A percentile compares a stretch with the other conserved stretches of the same genome.
Conservation (phyloP, 2,329 filamentous ascomycete species). For the Zymoseptoria ardabiliae region DNA sequence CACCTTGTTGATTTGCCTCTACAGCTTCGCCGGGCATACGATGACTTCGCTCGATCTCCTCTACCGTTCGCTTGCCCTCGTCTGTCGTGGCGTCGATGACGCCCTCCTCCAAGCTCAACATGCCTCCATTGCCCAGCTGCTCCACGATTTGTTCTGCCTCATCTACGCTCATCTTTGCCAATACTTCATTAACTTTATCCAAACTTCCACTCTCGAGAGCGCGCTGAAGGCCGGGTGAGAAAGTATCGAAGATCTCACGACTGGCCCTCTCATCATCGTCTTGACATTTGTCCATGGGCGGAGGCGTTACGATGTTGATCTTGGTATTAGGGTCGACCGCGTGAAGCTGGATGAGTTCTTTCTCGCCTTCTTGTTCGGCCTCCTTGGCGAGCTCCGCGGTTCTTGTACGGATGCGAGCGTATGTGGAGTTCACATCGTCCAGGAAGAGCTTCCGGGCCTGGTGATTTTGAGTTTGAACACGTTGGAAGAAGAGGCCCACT, state of each 20-base stretch:
- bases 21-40: slow-evolving; percentile 63
- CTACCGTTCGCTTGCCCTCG: slow-evolving; percentile 30
- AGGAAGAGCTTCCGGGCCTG: slow-evolving; percentile 85
- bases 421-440: slow-evolving; percentile 88
- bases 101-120: slow-evolving; percentile 83
- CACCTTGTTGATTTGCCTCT: slow-evolving; percentile 19
- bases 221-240: slow-evolving; percentile 70
- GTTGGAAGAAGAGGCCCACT: slow-evolving; percentile 89
- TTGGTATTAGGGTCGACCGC: slow-evolving; percentile 81
- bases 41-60: slow-evolving; percentile 57
- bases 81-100: slow-evolving; percentile 76
- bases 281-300: slow-evolving; percentile 66
- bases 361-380: slow-evolving; percentile 53
- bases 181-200: slow-evolving; percentile 79
- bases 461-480: slow-evolving; percentile 82
- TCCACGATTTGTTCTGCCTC: slow-evolving; percentile 81
- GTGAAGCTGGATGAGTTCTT: slow-evolving; percentile 96
- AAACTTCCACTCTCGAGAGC: slow-evolving; percentile 84
- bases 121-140: slow-evolving; percentile 73
- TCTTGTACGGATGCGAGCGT: slow-evolving; percentile 69
- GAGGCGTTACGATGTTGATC: slow-evolving; percentile 81
- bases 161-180: slow-evolving; percentile 81
- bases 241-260: slow-evolving; percentile 72
- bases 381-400: slow-evolving; percentile 64
- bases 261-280: slow-evolving; percentile 53